A percentile compares a stretch with the other conserved stretches of the same genome.
Evolutionary conservation across 495 filamentous ascomycete genomes (phyloP).

Genomic region (Hypoxylon fragiforme): DNA sequence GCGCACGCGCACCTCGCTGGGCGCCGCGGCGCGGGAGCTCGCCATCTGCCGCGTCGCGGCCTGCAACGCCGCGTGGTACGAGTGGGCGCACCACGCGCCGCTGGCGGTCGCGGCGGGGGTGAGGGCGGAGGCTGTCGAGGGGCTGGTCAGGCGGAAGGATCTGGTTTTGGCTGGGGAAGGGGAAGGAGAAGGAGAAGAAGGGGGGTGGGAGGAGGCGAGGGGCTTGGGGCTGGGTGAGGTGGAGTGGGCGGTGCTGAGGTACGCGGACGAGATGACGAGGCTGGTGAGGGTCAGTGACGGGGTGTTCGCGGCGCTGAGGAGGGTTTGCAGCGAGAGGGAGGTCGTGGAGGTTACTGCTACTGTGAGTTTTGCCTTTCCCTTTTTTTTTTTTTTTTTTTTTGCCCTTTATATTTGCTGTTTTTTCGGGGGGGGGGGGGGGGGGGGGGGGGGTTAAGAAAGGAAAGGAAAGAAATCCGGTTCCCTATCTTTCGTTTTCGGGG

Average conservation of each 20-base stretch:
- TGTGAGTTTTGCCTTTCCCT: constrained; percentile 41
- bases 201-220: constrained; percentile 23
- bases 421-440: neutral
- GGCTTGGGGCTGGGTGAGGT: constrained; percentile 51
- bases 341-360: constrained; percentile 79
- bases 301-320: constrained; percentile 63
- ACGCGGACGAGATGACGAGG: constrained; percentile 76
- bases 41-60: constrained; percentile 76
- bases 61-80: constrained; percentile 73
- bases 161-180: constrained; percentile 8
- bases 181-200: constrained; percentile 9
- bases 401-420: neutral
- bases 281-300: constrained; percentile 63
- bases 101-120: constrained; percentile 56
- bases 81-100: constrained; percentile 78
- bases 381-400: neutral
- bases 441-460: neutral
- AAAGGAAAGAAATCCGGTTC: neutral
- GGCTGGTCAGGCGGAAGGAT: constrained; percentile 29
- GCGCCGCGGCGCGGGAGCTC: constrained; percentile 65
- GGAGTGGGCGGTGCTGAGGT: constrained; percentile 68
- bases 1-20: constrained; percentile 64
- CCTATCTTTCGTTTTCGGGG: neutral
- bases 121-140: constrained; percentile 48
- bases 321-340: constrained; percentile 64